phyloP scores from a whole-genome alignment of 2,329 filamentous ascomycete genomes.

The Fusarium sp. region DNA sequence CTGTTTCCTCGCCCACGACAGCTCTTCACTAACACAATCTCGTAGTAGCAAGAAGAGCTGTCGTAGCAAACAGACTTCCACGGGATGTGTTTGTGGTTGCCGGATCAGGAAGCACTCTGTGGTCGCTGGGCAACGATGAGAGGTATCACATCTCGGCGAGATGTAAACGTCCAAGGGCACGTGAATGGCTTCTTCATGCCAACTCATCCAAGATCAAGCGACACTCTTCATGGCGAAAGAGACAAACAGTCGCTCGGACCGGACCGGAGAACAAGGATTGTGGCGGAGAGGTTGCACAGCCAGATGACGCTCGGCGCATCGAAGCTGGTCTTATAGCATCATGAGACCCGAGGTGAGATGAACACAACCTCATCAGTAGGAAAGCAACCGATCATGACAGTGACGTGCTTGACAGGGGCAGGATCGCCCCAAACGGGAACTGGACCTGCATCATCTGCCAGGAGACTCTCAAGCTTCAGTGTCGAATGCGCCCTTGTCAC shows the following conservation, averaged over 20 bases:
- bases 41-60: neutral
- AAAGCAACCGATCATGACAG: neutral
- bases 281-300: neutral
- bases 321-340: too few relatives aligned
- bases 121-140: conserved; percentile 22
- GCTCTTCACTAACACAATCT: conserved; percentile 3
- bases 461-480: neutral
- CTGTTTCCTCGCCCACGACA: neutral
- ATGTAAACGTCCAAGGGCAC: neutral
- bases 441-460: neutral
- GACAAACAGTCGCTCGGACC: neutral
- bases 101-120: conserved; percentile 5
- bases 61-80: neutral
- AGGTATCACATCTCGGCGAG: conserved; percentile 12
- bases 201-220: neutral
- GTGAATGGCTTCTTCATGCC: neutral
- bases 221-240: neutral
- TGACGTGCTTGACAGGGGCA: neutral
- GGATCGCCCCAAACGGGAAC: neutral
- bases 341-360: neutral
- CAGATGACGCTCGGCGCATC: neutral
- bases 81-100: neutral
- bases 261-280: neutral
- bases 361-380: neutral
- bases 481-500: neutral